Evolutionary conservation across 192 early-diverging fungal genomes (phyloP).

Genomic region (Phycomyces blakesleeanus): DNA sequence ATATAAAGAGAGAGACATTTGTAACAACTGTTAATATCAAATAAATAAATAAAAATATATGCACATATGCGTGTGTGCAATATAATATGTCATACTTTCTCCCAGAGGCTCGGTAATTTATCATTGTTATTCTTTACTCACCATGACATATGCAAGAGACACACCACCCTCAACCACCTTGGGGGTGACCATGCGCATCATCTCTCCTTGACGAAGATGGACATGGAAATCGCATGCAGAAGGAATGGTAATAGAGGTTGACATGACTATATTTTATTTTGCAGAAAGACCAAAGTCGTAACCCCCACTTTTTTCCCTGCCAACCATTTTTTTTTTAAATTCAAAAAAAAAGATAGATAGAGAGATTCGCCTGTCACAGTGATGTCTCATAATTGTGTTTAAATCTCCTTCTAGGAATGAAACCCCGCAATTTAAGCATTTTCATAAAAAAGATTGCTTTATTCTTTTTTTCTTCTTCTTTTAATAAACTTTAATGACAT

Average conservation of each 20-base stretch:
- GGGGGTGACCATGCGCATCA: slow-evolving; percentile 90
- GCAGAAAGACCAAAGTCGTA: background rate
- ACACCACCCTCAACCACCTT: slow-evolving; percentile 76
- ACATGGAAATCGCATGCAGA: slow-evolving; percentile 87
- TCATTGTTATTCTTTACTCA: slow-evolving; percentile 37
- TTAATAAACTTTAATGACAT: too few species aligned
- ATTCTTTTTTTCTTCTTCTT: too few species aligned
- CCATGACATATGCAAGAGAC: slow-evolving; percentile 89
- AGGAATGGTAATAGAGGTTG: slow-evolving; percentile 54
- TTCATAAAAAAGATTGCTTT: too few species aligned
- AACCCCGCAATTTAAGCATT: too few species aligned
- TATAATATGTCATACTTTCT: background rate
- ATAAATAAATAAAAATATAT: too few species aligned
- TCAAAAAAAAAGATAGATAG: background rate
- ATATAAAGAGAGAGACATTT: background rate
- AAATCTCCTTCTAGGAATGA: too few species aligned
- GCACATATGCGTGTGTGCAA: too few species aligned
- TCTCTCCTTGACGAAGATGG: slow-evolving; percentile 87
- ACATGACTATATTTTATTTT: slow-evolving; percentile 18
- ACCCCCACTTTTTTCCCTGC: too few species aligned
- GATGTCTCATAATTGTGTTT: too few species aligned
- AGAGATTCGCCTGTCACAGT: too few species aligned
- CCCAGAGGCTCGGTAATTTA: background rate
- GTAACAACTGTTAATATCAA: too few species aligned
- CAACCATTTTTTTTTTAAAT: background rate